phyloP scores from a whole-genome alignment of 2,329 filamentous ascomycete species.

The Colletotrichum liriopes region DNA sequence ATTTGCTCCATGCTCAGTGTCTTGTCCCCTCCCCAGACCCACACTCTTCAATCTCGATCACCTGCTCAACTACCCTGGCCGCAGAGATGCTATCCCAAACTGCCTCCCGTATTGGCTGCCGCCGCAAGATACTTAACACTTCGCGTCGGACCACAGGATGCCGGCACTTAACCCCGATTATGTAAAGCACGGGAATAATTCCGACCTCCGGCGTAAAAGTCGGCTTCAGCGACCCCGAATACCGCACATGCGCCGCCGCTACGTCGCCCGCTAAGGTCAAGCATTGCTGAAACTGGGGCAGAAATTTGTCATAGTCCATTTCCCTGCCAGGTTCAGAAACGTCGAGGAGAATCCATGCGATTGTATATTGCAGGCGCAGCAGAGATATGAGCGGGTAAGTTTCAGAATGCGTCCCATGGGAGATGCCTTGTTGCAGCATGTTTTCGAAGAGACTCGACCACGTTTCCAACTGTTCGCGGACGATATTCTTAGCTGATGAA shows the following conservation, averaged over 20 bases:
- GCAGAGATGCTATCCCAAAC: neutral
- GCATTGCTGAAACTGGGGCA: conserved; percentile 50
- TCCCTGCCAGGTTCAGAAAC: conserved; percentile 47
- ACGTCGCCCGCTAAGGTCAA: conserved; percentile 46
- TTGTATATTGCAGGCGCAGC: neutral
- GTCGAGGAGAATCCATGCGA: conserved; percentile 9
- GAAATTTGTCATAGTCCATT: conserved; percentile 50
- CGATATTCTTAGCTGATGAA: conserved; percentile 11
- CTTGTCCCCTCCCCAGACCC: neutral
- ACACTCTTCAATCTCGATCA: neutral
- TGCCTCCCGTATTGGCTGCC: neutral
- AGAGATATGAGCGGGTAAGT: neutral
- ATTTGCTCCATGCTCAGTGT: neutral
- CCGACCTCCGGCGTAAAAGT: neutral
- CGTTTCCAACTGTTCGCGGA: conserved; percentile 46
- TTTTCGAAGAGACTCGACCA: conserved; percentile 50
- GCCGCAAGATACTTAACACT: neutral
- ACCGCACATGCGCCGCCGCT: conserved; percentile 45
- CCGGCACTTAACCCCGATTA: neutral
- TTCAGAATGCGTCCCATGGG: conserved; percentile 24
- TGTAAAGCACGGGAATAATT: neutral
- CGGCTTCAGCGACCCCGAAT: conserved; percentile 41
- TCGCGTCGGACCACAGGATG: neutral
- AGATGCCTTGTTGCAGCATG: conserved; percentile 45
- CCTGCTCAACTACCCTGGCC: neutral